Conservation (phyloP, 768 basidiomycete genomes). For the Hericium erinaceus region DNA sequence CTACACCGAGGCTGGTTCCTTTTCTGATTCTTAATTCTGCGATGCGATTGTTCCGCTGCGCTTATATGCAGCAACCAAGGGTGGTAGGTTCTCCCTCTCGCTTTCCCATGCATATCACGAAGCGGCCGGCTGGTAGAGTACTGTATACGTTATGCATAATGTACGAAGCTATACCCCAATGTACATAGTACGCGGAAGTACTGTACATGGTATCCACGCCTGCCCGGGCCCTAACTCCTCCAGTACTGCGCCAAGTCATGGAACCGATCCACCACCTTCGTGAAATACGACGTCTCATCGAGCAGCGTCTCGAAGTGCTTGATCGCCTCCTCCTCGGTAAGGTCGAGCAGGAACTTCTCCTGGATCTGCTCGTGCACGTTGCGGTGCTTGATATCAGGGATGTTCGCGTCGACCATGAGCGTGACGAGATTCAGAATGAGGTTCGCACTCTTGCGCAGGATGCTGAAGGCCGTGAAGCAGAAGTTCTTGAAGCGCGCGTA, state of each 20-base stretch:
- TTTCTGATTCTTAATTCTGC: no score
- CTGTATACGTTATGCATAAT: no score
- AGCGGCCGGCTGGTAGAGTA: no score
- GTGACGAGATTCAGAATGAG: constrained; percentile 93
- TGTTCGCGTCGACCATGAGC: constrained; percentile 95
- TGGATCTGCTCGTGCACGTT: constrained; percentile 86
- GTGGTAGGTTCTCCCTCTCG: no score
- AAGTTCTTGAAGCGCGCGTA: constrained; percentile 94
- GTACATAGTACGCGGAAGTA: no score
- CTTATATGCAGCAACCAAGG: no score
- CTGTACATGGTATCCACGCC: no score
- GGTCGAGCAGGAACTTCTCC: constrained; percentile 91
- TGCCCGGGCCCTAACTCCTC: constrained; percentile 42
- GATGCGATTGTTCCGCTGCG: no score
- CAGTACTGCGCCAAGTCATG: constrained; percentile 89
- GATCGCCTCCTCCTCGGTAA: constrained; percentile 95
- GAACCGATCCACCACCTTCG: constrained; percentile 87
- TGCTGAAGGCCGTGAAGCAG: constrained; percentile 96
- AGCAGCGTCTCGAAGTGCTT: constrained; percentile 91
- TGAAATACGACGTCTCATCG: constrained; percentile 92
- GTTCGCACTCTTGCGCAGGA: constrained; percentile 93
- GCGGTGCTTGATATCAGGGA: constrained; percentile 92
- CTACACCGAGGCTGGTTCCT: no score
- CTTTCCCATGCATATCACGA: no score
- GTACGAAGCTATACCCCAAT: no score